phyloP scores from a whole-genome alignment of 2,329 filamentous ascomycete species.

The Aspergillus vadensis region DNA sequence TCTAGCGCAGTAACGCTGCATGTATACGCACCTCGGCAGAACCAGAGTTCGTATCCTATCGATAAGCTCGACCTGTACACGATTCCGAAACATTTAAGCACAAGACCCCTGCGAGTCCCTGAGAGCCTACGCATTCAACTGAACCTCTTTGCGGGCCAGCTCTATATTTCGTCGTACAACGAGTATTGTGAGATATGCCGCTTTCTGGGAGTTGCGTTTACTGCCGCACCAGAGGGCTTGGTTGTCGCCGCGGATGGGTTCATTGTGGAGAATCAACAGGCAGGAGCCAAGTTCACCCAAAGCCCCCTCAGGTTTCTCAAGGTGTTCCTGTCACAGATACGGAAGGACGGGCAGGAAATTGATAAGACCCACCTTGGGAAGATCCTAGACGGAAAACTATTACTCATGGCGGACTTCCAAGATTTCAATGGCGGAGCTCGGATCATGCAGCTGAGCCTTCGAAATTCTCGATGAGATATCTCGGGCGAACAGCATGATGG shows the following conservation, averaged over 20 bases:
- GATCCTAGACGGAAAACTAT: constrained; percentile 38
- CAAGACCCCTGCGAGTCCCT: constrained; percentile 16
- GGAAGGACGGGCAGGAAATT: constrained; percentile 43
- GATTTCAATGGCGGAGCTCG: neutral
- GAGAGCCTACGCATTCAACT: constrained; percentile 50
- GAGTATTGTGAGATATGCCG: constrained; percentile 53
- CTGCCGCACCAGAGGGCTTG: constrained; percentile 22
- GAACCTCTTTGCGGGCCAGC: constrained; percentile 68
- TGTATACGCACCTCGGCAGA: constrained; percentile 54
- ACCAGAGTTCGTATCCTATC: constrained; percentile 41
- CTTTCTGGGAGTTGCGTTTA: constrained; percentile 24
- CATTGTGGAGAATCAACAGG: constrained; percentile 20
- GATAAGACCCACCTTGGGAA: constrained; percentile 50
- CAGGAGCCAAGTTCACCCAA: constrained; percentile 32
- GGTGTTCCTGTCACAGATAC: constrained; percentile 36
- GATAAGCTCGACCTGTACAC: constrained; percentile 52
- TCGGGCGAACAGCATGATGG: neutral
- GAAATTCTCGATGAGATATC: neutral
- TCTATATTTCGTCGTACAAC: constrained; percentile 59
- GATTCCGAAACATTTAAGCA: constrained; percentile 28
- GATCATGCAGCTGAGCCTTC: constrained; percentile 3
- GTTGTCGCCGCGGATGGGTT: constrained; percentile 32
- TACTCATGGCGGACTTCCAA: constrained; percentile 13
- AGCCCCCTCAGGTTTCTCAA: constrained; percentile 49
- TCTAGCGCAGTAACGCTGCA: constrained; percentile 48